Evolutionary conservation across 352 stramenopile species (phyloP), one percentile per base, ranked within the genome.

Genomic region (Globisporangium iwayamae): DNA sequence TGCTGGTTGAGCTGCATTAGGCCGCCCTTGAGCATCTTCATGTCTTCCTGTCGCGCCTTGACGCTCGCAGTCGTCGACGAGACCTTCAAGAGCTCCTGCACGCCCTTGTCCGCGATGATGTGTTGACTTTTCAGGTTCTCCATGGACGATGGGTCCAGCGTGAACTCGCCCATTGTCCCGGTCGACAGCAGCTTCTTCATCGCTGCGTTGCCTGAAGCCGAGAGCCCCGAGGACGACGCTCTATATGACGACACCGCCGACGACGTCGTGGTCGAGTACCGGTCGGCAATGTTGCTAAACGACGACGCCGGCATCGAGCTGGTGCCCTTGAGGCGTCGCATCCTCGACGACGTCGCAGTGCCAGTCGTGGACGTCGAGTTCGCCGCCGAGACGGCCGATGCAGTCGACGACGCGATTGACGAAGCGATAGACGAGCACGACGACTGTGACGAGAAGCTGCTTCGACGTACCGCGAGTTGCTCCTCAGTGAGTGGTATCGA

Each of bases 121-220:
- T 93, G 84, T 28, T 89, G 81, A n/a, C 82, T 73, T 65, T 85
- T 89, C 34, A 91, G 66, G n/a, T 81, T 77, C 56, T 81, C 69
- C 7, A 91, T 65, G 4, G 68, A 73, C 36, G 73, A 63, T 28
- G 78, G 62, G 43, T 74, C 77, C 39, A 85, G 43, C 30, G 67
- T 74, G 59, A 86, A 84, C n/a, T 86, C 72, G 36, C 73, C 68
- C n/a, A 69, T 69, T 13, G 72, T 66, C 36, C 74, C 70, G 1
- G 63, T 75, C 5, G 65, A 60, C 7, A 74, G 72, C 72, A 79
- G 75, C 55, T 81, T 68, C 56, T 83, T 87, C 43, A 72, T 69
- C 16, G 58, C 65, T 11, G 63, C 54, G 2, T 59, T 63, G 34
- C 72, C 68, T 1, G 72, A 76, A 14, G 72, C 77, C 22, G 65